Conservation (phyloP, 2,329 filamentous ascomycete genomes). For the Fusarium verticillioides region DNA sequence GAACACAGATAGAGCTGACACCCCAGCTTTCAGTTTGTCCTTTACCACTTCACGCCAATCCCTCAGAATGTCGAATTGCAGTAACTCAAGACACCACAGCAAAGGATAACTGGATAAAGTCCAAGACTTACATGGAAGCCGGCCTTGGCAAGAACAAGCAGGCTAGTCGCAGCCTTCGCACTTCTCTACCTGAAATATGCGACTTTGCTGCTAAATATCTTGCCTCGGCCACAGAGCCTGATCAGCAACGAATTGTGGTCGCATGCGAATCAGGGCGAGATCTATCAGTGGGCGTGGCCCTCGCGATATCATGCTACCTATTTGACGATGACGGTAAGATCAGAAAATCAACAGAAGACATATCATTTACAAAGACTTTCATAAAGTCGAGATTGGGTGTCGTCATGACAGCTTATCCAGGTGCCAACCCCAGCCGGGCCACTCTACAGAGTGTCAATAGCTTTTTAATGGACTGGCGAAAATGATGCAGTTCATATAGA, state of each 20-base stretch:
- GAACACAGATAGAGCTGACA: constrained; percentile 47
- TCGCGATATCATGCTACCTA: constrained; percentile 80
- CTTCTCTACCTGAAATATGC: constrained; percentile 72
- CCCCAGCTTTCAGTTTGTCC: constrained; percentile 52
- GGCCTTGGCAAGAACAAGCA: constrained; percentile 77
- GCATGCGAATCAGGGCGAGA: constrained; percentile 84
- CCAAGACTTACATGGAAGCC: constrained; percentile 62
- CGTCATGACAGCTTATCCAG: constrained; percentile 82
- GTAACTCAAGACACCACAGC: constrained; percentile 57
- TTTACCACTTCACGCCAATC: constrained; percentile 42
- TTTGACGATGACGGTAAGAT: constrained; percentile 71
- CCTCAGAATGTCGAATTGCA: constrained; percentile 53
- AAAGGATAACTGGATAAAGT: constrained; percentile 54
- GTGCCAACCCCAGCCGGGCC: constrained; percentile 83
- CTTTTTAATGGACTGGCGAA: constrained; percentile 76
- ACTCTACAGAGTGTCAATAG: constrained; percentile 94
- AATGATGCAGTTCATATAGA: constrained; percentile 20
- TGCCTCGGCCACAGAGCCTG: neutral
- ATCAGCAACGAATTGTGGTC: constrained; percentile 59
- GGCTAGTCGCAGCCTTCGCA: constrained; percentile 84
- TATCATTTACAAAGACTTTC: constrained; percentile 73
- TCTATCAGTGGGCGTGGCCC: constrained; percentile 78
- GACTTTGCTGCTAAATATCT: constrained; percentile 62
- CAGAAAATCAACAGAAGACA: constrained; percentile 37
- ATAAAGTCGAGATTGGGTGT: constrained; percentile 83